A percentile compares a stretch with the other conserved stretches of the same genome.
Evolutionary conservation across 164 flowering plant species (phyloP).

Genomic region (Platanus orientalis): DNA sequence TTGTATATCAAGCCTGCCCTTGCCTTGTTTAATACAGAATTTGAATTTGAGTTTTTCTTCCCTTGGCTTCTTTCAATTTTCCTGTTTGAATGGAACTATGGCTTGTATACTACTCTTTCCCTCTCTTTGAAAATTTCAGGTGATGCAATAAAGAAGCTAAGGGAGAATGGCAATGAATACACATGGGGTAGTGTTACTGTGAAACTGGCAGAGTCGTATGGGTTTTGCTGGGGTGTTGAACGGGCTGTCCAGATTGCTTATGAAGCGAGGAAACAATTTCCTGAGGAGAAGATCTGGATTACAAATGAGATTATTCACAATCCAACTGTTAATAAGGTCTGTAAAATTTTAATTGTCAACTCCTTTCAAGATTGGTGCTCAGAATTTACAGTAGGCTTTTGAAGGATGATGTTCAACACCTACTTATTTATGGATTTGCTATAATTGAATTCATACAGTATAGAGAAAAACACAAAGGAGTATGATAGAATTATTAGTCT

Average conservation of each 20-base stretch:
- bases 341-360: background rate
- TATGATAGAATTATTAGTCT: no score
- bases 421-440: no score
- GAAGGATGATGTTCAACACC: no score
- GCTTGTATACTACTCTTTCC: background rate
- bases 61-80: background rate
- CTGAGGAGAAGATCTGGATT: constrained; percentile 80
- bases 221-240: constrained; percentile 99
- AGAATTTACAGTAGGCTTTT: no score
- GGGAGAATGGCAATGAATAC: constrained; percentile 71
- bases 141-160: constrained; percentile 80
- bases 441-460: no score
- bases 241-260: constrained; percentile 99
- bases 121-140: constrained; percentile 35
- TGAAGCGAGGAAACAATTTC: constrained; percentile 94
- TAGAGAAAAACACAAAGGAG: no score
- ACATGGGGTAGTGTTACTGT: constrained; percentile 94
- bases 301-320: constrained; percentile 94
- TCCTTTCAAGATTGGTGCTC: no score
- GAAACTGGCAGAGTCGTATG: constrained; percentile 79
- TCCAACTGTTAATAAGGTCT: constrained; percentile 90
- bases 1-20: no score
- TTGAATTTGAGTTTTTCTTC: background rate
- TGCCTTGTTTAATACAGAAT: no score
- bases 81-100: background rate